Base-by-base conservation (phyloP, 1,139 yeast species). In the Magnusiomyces magnusii region DNA sequence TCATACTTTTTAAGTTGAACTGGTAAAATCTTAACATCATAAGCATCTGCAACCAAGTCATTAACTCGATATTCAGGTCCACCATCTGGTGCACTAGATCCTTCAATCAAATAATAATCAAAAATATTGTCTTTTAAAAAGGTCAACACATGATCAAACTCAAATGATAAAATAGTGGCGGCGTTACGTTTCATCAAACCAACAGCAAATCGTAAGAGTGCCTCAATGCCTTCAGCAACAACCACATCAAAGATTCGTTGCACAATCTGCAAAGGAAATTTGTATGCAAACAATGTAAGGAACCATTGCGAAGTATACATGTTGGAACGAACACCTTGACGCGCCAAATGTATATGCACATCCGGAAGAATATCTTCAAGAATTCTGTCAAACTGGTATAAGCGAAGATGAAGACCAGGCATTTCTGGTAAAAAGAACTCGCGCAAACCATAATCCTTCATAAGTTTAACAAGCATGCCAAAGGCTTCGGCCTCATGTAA, bases 241-340 rank as follows among this genome's bases (percentile, higher is more conserved):
- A 93, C 83, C 59, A 88, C 81, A 74, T 93, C 98, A 70, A 83
- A 87, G 52, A 93, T 87, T 60, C 96, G 79, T 63, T 88, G 76
- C 49, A 90, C 96, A 67, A 90, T 85, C 59, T 84, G 87, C 57
- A 89, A 75, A 17, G 99, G 98, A 72, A 92, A 89, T 69, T 88
- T 87, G 76, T 93, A 93, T 17, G 97, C 96, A 75, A 93, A 93
- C 65, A 93, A 80, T 0, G 99, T 93, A 66, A 91, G 78, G 69
- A 93, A 91, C 98, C 98, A 93, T 72, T 93, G 97, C 0, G 93
- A 83, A 0, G 97, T 97, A 75, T 89, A 93, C 97, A 92, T 92
- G 25, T 93, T 86, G 0, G 96, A 86, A 62, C 86, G 82, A 25
- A 93, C 84, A 2, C 97, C 97, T 70, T 90, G 93, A 63, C 89